Evolutionary conservation across 2,329 filamentous ascomycete genomes (phyloP).

Genomic region (Fusarium marasasianum): DNA sequence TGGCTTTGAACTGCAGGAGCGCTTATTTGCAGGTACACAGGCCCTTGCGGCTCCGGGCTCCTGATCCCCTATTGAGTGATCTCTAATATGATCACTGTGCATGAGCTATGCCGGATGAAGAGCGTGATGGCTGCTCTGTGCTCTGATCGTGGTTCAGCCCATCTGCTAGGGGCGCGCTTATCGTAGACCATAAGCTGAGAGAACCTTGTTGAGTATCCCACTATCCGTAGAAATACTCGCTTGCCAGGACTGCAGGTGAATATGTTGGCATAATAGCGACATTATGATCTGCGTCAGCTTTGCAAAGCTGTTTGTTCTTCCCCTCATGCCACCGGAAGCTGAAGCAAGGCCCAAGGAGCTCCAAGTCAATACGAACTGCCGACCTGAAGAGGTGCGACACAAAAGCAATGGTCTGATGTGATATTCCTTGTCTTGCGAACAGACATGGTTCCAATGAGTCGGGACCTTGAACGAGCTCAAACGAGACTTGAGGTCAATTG

Average conservation of each 20-base stretch:
- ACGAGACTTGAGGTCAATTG: neutral
- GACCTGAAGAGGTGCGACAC: neutral
- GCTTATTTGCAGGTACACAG: neutral
- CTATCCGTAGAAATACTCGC: too few relatives aligned
- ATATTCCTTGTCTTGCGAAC: neutral
- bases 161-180: neutral
- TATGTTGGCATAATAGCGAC: neutral
- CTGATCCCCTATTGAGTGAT: neutral
- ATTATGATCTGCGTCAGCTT: neutral
- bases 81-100: neutral
- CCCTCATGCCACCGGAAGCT: neutral
- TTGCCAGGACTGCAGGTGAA: too few relatives aligned
- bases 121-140: neutral
- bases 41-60: neutral
- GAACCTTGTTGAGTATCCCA: too few relatives aligned
- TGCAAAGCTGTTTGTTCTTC: neutral
- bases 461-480: neutral
- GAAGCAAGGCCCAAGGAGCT: neutral
- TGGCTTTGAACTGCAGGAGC: neutral
- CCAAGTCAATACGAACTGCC: neutral
- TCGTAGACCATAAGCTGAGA: neutral
- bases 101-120: neutral
- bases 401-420: neutral
- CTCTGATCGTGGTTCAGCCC: neutral
- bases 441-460: neutral